Base-by-base conservation (phyloP, 768 basidiomycete species). In the Tylopilus felleus region DNA sequence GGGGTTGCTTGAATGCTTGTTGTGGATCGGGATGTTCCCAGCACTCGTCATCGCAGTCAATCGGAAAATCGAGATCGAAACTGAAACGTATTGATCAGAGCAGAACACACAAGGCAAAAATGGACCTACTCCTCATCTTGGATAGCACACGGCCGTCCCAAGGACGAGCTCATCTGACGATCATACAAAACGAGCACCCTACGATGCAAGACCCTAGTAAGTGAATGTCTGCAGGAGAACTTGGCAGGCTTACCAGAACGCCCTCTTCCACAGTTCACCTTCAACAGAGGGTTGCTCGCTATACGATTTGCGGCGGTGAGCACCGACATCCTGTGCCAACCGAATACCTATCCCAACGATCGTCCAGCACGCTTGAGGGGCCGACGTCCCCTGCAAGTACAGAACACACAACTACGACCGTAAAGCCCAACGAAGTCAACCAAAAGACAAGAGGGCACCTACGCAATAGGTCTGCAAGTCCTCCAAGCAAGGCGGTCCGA, bases 391-490 rank as follows among this genome's bases (percentile, higher is more conserved):
- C 59, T 79, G 78, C 21, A 84, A 71, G 66, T 77, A 84, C 58
- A 76, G 64, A 0, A 79, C 76, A 10, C 77, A 73, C n/a, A 86
- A 65, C 85, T 86, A 49, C 19, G 16, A 44, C 17, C 7, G 3
- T 36, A 6, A 53, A 45, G 8, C 27, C 5, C 1, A 35, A 66
- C 39, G 28, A 62, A 14, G 8, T 67, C 39, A 47, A 52, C 55
- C 4, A 19, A 17, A 29, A 28, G 51, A 5, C 23, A 50, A 2
- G 23, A 49, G 47, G 4, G 44, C 25, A 70, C 80, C 53, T 64
- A 85, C 84, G 62, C 77, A 76, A 61, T 82, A 83, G 21, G 76
- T 77, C 65, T 95, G 91, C 22, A 95, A 70, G 60, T 90, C 88
- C 63, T 83, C 82, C 49, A 93, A 61, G 6, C 77, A 73, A 2